Percentiles rank a stretch among this genome's conserved stretches.
Evolutionary conservation across 345 rosid species (phyloP).

Genomic region (Eucalyptus albens): DNA sequence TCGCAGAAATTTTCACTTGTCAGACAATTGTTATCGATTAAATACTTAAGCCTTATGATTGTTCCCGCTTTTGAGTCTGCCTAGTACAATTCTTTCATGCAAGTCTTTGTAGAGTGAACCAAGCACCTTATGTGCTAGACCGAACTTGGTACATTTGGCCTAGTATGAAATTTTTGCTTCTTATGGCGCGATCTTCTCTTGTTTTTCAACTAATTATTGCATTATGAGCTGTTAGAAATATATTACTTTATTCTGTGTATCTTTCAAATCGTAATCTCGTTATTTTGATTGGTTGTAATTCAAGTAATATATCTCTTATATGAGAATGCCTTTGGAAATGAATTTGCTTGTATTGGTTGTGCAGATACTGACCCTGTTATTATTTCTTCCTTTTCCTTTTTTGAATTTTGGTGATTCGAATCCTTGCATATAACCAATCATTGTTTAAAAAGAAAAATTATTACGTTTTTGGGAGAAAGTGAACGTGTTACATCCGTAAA

Average conservation of each 20-base stretch:
- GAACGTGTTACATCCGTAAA: not conserved
- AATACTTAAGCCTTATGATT: not conserved
- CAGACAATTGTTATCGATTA: not conserved
- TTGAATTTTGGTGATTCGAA: not conserved
- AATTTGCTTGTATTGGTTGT: not conserved
- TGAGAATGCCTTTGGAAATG: not conserved
- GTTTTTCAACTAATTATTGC: not conserved
- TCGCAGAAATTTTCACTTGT: not conserved
- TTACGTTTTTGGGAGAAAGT: not conserved
- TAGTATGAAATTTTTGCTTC: not conserved
- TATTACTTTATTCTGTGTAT: not conserved
- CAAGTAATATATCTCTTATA: not conserved
- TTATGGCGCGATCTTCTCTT: not conserved
- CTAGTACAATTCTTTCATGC: not conserved
- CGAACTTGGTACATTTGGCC: not conserved
- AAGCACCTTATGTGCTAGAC: not conserved
- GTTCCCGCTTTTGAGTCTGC: not conserved
- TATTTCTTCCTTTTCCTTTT: not conserved
- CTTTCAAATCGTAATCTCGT: not conserved
- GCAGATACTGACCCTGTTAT: not conserved
- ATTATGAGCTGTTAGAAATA: not conserved
- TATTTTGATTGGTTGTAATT: not conserved
- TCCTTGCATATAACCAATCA: not conserved
- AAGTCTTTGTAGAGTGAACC: not conserved
- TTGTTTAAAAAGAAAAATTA: not conserved